Conservation (phyloP, 306 rosid genomes). For the Citrullus colocynthis region DNA sequence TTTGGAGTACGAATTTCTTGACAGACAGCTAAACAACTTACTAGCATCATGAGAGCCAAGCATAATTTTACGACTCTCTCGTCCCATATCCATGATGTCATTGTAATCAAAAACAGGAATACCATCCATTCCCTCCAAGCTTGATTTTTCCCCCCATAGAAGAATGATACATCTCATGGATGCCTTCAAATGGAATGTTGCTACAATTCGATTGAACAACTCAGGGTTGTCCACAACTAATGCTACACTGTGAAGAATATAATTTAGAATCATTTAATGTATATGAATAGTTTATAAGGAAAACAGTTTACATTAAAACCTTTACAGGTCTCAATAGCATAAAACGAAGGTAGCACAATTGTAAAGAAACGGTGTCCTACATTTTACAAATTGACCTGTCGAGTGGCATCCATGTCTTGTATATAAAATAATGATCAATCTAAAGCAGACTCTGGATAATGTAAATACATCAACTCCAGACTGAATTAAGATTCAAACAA, state of each 20-base stretch:
- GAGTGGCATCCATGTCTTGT: not conserved
- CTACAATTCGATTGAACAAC: constrained; percentile 57
- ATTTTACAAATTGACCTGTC: not conserved
- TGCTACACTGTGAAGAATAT: constrained; percentile 48
- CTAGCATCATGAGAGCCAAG: constrained; percentile 35
- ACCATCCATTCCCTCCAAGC: constrained; percentile 29
- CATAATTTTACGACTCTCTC: constrained; percentile 37
- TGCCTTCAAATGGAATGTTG: constrained; percentile 40
- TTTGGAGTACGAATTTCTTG: not conserved
- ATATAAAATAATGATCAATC: not conserved
- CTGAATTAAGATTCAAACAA: not conserved
- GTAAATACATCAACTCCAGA: not conserved
- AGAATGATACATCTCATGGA: constrained; percentile 58
- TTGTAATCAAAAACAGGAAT: constrained; percentile 43
- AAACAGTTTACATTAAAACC: not conserved
- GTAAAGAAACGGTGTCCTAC: not conserved
- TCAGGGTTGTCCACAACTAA: constrained; percentile 75
- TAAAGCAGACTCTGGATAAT: not conserved
- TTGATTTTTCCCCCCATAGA: constrained; percentile 88
- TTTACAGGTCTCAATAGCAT: not conserved
- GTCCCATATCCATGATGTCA: constrained; percentile 57
- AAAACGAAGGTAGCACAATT: not conserved
- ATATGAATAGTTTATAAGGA: not conserved
- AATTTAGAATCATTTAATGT: not conserved
- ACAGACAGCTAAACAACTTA: constrained; percentile 29